Base-by-base conservation (phyloP, 2,329 filamentous ascomycete genomes). In the Phoma herbarum region DNA sequence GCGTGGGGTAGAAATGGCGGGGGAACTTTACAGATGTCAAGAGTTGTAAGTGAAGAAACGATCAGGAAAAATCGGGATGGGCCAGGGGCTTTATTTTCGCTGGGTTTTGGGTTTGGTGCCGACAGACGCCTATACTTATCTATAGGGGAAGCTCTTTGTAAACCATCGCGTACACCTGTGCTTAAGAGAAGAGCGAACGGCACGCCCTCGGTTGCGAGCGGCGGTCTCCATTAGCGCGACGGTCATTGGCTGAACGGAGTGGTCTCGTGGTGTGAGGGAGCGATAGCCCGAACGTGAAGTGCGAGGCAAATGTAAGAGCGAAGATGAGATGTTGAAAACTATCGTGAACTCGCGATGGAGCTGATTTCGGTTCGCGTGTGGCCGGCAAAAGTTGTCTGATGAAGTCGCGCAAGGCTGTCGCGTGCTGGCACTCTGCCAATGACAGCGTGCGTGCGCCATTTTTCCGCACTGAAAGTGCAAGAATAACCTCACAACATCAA, bases 41-140 rank as follows among this genome's bases (percentile, higher is more conserved):
- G 50, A 37, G 25, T 55, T 47, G 35, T 49, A n/a, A n/a, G 50
- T 25, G 45, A 33, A 55, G 43, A 55, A 44, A 42, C 63, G 49
- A 57, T 47, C 26, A 26, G 35, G 35, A 31, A 57, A 52, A 59
- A 26, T 22, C 18, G 49, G 47, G 56, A 52, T 58, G 52, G 37
- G 46, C 42, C 39, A 51, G 45, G 50, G 44, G 42, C 61, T 63
- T 70, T 70, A 69, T 70, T 70, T 69, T 66, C 22, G 46, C 39
- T 52, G 54, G 52, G n/a, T n/a, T n/a, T 59, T 57, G 57, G 26
- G n/a, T 42, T 39, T 60, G 46, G 66, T 69, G 66, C 71, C 71
- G 69, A 59, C 41, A 55, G 46, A 61, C 63, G 72, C 70, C 72
- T 65, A 41, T 57, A 57, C 45, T 61, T 70, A 62, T 67, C 59